Base-by-base conservation (phyloP, 2,329 filamentous ascomycete species). In the Trichophyton rubrum region DNA sequence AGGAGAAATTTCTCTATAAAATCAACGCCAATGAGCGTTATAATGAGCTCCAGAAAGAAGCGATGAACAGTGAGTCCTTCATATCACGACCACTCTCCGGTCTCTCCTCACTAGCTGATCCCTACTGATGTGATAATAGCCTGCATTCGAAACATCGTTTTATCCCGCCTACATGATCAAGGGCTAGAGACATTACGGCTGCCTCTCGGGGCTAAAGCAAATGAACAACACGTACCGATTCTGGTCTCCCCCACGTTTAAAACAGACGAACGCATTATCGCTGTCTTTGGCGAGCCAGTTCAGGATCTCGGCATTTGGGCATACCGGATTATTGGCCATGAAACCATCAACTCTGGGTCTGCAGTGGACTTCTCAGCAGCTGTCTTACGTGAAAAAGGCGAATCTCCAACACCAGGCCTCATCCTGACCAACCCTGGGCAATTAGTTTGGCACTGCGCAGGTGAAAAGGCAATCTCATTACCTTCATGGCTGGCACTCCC, bases 391-490 rank as follows among this genome's bases (percentile, higher is more conserved):
- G n/a, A 3, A 3, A 53, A 53, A n/a, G 43, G 41, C 3, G 8
- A 7, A 3, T 43, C 51, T 3, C 64, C 71, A 0, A 56, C 66
- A 0, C 74, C 84, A 80, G 0, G 87, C 2, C 75, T 96, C 60
- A 74, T 96, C 30, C 76, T 96, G 27, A 82, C 89, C 53, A 96
- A 96, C 69, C 78, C 84, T 3, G 89, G 89, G 3, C 85, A 95
- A 73, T 76, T 88, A 17, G 77, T 85, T 67, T 96, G 89, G 85
- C 89, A 87, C 71, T 83, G 87, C 45, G 79, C 82, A 58, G 79
- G 79, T 1, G 74, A 79, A 58, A 79, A 81, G 56, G 78, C 84
- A 0, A 77, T 95, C 63, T 87, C 82, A 0, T 70, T 79, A 1
- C 68, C 70, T 0, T 80, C 79, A 2, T 87, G 86, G 78, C 69